A percentile compares a stretch with the other conserved stretches of the same genome.
phyloP scores from a whole-genome alignment of 306 rosid species.

The Cicer arietinum region DNA sequence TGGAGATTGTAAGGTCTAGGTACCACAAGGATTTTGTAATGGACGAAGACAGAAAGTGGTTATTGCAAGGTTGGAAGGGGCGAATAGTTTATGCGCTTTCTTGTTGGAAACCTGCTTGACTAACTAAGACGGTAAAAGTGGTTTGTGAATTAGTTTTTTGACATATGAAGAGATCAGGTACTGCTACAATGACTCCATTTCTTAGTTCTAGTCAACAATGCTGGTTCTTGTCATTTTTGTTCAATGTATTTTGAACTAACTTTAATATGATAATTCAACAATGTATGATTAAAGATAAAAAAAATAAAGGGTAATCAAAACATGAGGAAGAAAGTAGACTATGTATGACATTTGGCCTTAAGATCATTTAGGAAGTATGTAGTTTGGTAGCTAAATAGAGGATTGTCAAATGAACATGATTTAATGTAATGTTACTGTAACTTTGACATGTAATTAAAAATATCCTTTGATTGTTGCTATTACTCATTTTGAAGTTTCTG shows the following conservation, averaged over 20 bases:
- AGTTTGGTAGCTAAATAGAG: constrained; percentile 14
- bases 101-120: constrained; percentile 75
- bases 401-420: constrained; percentile 38
- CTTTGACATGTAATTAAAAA: constrained; percentile 38
- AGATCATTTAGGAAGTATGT: not conserved
- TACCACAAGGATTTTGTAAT: constrained; percentile 90
- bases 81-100: constrained; percentile 79
- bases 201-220: constrained; percentile 33
- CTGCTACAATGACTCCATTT: constrained; percentile 28
- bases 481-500: constrained; percentile 28
- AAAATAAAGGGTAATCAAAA: constrained; percentile 19
- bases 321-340: not conserved
- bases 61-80: constrained; percentile 99
- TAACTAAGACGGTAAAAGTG: constrained; percentile 14
- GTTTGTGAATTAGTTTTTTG: constrained; percentile 31
- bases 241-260: constrained; percentile 19
- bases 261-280: constrained; percentile 12
- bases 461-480: not conserved
- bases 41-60: constrained; percentile 83
- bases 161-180: constrained; percentile 44
- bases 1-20: constrained; percentile 56
- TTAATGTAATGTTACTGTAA: constrained; percentile 26
- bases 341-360: not conserved
- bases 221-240: constrained; percentile 6
- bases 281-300: constrained; percentile 11